Percentiles rank a stretch among this genome's conserved stretches.
Conservation (phyloP, 2,329 filamentous ascomycete genomes). For the Alternaria triticina region DNA sequence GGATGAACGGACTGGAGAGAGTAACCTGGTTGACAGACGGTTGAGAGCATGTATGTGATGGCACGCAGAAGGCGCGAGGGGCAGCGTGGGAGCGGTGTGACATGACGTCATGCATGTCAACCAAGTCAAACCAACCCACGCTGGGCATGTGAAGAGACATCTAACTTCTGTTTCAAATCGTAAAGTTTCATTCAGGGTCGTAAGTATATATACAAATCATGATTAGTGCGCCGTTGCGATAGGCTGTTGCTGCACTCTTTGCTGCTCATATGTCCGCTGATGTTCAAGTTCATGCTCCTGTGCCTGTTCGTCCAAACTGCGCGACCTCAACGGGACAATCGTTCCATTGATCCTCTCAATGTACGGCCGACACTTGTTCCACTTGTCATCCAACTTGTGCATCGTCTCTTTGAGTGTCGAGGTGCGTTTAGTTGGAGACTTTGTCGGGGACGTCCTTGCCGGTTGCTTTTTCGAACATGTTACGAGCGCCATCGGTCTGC, state of each 20-base stretch:
- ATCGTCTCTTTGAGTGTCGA: conserved; percentile 1
- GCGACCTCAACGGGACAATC: conserved; percentile 3
- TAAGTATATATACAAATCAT: not conserved
- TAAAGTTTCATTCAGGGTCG: not conserved
- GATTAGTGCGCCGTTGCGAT: not conserved
- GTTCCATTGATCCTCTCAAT: conserved; percentile 21
- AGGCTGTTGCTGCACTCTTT: not conserved
- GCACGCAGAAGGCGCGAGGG: not conserved
- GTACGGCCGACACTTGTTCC: conserved; percentile 17
- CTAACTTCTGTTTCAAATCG: not conserved
- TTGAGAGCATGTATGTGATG: not conserved
- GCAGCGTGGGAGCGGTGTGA: not conserved
- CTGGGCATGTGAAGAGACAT: not conserved
- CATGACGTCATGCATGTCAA: not conserved
- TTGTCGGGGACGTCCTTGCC: conserved; percentile 58
- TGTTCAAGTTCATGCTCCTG: not conserved
- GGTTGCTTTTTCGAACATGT: conserved; percentile 59
- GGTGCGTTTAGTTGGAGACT: conserved; percentile 52
- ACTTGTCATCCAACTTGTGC: conserved; percentile 13
- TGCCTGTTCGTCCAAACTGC: not conserved
- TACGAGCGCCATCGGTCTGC: conserved; percentile 57
- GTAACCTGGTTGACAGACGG: not conserved
- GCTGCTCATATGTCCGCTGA: not conserved
- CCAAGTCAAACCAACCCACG: not conserved
- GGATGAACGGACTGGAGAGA: not conserved